Percentiles rank a stretch among this genome's conserved stretches.
Evolutionary conservation across 164 flowering plant genomes (phyloP).

Genomic region (Nelumbo lutea): DNA sequence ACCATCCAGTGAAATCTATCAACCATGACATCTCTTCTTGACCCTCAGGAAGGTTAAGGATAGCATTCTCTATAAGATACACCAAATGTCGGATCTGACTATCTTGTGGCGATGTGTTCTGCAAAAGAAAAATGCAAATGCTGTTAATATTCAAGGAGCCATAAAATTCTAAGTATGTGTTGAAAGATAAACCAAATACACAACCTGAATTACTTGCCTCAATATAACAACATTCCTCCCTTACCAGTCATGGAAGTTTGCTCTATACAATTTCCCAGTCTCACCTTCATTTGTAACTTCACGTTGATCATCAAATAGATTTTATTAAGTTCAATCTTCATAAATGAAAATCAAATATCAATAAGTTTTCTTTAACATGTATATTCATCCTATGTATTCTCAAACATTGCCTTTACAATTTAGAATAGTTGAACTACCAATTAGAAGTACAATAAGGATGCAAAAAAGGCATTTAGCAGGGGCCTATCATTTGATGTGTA

Average conservation of each 20-base stretch:
- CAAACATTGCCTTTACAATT: too few relatives aligned
- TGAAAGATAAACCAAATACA: background rate
- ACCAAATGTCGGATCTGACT: constrained; percentile 80
- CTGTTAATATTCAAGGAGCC: background rate
- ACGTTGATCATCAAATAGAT: constrained; percentile 31
- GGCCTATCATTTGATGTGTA: too few relatives aligned
- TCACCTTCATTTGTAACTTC: constrained; percentile 87
- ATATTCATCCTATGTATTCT: too few relatives aligned
- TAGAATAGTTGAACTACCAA: too few relatives aligned
- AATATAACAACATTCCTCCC: constrained; percentile 81
- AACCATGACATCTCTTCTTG: constrained; percentile 95
- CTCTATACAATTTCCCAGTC: constrained; percentile 83
- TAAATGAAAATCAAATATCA: background rate
- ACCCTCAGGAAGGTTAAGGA: constrained; percentile 79
- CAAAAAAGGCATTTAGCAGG: too few relatives aligned
- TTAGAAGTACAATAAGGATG: too few relatives aligned
- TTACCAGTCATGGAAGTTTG: constrained; percentile 65
- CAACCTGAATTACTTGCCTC: constrained; percentile 69
- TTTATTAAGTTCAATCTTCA: background rate
- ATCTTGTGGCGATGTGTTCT: constrained; percentile 74
- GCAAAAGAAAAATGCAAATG: constrained; percentile 12
- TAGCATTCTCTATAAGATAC: constrained; percentile 88
- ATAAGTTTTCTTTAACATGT: background rate
- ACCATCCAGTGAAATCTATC: constrained; percentile 90
- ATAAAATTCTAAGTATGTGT: background rate